These are phyloP conservation scores for Podospora anserina DNA, from an alignment of 495 filamentous ascomycete genomes.

Conservation along the genomic window DNA sequence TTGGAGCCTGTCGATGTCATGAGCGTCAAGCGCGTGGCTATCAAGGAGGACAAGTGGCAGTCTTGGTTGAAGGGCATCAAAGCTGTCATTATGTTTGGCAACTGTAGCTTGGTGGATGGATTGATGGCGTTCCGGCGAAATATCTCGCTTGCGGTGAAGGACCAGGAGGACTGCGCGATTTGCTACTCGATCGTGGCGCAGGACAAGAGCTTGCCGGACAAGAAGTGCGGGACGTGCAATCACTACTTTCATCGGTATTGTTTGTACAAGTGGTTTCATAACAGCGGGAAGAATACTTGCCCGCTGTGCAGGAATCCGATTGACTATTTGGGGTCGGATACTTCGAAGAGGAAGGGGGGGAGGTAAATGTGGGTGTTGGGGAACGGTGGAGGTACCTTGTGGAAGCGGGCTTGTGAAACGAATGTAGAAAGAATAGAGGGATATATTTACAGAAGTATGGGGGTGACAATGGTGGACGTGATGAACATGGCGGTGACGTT, in stretches of 20 bases:
- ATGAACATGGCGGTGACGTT: too few relatives aligned
- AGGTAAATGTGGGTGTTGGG: slow-evolving; percentile 7
- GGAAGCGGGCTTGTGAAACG: background rate
- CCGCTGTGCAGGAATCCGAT: slow-evolving; percentile 86
- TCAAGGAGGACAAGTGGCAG: slow-evolving; percentile 87
- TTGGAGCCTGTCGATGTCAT: slow-evolving; percentile 73
- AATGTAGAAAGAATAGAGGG: background rate
- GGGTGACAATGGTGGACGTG: background rate
- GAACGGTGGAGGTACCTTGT: background rate
- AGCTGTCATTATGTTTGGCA: slow-evolving; percentile 87
- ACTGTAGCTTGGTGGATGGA: slow-evolving; percentile 79
- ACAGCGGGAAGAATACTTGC: slow-evolving; percentile 82
- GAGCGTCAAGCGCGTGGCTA: slow-evolving; percentile 74
- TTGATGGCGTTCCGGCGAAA: slow-evolving; percentile 78
- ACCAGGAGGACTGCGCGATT: slow-evolving; percentile 92
- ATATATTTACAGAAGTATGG: background rate
- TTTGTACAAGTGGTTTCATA: slow-evolving; percentile 94
- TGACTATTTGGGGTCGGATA: slow-evolving; percentile 52
- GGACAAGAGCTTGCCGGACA: slow-evolving; percentile 84
- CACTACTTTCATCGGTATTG: slow-evolving; percentile 88
- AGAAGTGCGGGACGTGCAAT: slow-evolving; percentile 88
- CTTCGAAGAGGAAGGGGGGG: slow-evolving; percentile 23
- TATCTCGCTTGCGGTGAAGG: slow-evolving; percentile 80
- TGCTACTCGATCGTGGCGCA: slow-evolving; percentile 90
- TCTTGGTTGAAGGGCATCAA: slow-evolving; percentile 81